Evolutionary conservation across 179 eudicot species (phyloP).

Genomic region (Patellifolia procumbens): DNA sequence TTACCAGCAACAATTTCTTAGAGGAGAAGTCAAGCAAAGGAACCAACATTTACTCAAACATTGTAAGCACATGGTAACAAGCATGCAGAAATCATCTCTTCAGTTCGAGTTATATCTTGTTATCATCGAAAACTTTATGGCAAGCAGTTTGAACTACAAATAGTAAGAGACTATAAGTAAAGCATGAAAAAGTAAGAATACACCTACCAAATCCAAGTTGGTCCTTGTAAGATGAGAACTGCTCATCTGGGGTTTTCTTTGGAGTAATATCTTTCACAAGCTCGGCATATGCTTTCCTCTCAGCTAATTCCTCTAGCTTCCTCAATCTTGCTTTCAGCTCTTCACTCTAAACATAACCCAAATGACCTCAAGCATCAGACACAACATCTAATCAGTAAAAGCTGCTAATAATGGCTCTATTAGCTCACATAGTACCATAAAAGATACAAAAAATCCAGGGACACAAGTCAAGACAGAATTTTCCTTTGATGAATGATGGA

Average conservation of each 20-base stretch:
- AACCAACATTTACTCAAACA: no score
- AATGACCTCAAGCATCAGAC: not conserved
- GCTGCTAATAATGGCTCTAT: not conserved
- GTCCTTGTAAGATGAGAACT: slow-evolving; percentile 79
- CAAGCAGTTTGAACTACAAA: not conserved
- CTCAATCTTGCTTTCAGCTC: slow-evolving; percentile 68
- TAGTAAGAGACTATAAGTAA: not conserved
- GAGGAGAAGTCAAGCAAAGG: not conserved
- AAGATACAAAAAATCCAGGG: not conserved
- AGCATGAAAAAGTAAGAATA: not conserved
- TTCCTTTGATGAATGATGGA: no score
- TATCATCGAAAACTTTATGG: not conserved
- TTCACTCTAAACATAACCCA: slow-evolving; percentile 48
- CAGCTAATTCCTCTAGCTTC: slow-evolving; percentile 62
- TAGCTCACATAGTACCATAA: not conserved
- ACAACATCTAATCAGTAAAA: not conserved
- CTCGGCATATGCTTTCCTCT: slow-evolving; percentile 72
- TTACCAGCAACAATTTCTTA: not conserved
- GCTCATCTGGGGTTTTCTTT: slow-evolving; percentile 49
- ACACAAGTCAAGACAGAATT: not conserved
- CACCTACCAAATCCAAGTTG: slow-evolving; percentile 75
- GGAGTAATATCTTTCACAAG: slow-evolving; percentile 78
- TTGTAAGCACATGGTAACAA: not conserved
- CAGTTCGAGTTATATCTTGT: no score
- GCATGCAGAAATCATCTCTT: not conserved